Conservation (phyloP, 2,329 filamentous ascomycete species). For the Pseudocercospora crystallina region DNA sequence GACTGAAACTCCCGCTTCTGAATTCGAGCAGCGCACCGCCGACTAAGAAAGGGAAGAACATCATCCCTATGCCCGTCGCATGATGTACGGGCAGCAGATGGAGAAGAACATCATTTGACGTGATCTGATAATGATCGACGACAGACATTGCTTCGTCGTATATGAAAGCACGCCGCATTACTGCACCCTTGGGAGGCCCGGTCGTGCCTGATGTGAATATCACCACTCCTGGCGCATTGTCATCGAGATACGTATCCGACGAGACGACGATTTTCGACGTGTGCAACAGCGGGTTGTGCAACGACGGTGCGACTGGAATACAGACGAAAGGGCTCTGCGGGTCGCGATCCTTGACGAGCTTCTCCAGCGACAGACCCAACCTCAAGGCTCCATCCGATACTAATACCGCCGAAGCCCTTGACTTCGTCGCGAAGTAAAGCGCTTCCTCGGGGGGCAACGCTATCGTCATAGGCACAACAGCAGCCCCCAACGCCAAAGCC, state of each 20-base stretch:
- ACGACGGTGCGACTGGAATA: slow-evolving; percentile 39
- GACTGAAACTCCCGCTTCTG: slow-evolving; percentile 44
- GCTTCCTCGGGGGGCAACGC: slow-evolving; percentile 46
- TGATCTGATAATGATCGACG: slow-evolving; percentile 42
- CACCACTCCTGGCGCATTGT: slow-evolving; percentile 43
- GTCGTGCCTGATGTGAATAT: slow-evolving; percentile 52
- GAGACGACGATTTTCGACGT: slow-evolving; percentile 41
- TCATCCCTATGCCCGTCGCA: slow-evolving; percentile 53
- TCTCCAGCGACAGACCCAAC: slow-evolving; percentile 31
- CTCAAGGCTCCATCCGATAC: slow-evolving; percentile 37
- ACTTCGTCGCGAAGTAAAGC: slow-evolving; percentile 46
- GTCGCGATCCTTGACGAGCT: slow-evolving; percentile 29
- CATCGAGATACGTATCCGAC: slow-evolving; percentile 41
- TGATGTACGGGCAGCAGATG: slow-evolving; percentile 54
- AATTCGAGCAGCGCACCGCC: slow-evolving; percentile 51
- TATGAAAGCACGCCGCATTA: slow-evolving; percentile 45
- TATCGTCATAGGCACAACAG: slow-evolving; percentile 47
- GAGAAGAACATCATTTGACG: slow-evolving; percentile 45
- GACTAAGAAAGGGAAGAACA: slow-evolving; percentile 48
- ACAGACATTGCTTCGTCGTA: slow-evolving; percentile 40
- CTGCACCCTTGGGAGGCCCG: slow-evolving; percentile 47
- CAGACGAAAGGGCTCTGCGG: slow-evolving; percentile 34
- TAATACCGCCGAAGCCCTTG: slow-evolving; percentile 40
- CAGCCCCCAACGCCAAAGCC: slow-evolving; percentile 48
- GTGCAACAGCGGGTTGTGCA: slow-evolving; percentile 31